Conservation (phyloP, 345 rosid species). For the Salix exigua region DNA sequence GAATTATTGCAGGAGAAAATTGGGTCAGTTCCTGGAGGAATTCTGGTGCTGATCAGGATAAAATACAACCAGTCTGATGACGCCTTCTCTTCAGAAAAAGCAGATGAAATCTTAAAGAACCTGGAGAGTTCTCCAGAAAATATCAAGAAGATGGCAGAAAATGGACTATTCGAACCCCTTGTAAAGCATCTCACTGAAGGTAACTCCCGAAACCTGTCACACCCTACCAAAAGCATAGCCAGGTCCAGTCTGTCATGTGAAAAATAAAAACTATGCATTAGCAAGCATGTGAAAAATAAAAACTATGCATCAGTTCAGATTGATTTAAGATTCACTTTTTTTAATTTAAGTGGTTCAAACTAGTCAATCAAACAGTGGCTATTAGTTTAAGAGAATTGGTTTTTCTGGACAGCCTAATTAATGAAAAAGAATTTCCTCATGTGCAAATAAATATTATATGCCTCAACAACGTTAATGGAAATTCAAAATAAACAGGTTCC, state of each 20-base stretch:
- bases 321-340: no score
- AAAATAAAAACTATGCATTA: not conserved
- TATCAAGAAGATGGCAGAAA: constrained; percentile 85
- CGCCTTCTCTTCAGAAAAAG: constrained; percentile 49
- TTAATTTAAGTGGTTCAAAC: no score
- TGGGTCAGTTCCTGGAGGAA: constrained; percentile 60
- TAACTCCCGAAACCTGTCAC: constrained; percentile 17
- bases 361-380: not conserved
- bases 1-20: constrained; percentile 44
- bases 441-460: not conserved
- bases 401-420: not conserved
- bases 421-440: not conserved
- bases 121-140: constrained; percentile 53
- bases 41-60: constrained; percentile 66
- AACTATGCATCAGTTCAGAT: no score
- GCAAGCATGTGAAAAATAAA: not conserved
- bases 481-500: constrained; percentile 39
- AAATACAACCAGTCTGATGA: constrained; percentile 50
- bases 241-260: no score
- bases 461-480: not conserved
- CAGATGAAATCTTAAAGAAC: constrained; percentile 57
- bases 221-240: not conserved
- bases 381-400: not conserved
- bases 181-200: constrained; percentile 66
- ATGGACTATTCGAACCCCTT: constrained; percentile 78